Base-by-base conservation (phyloP, 352 stramenopile genomes). In the Blastocystis hominis region DNA sequence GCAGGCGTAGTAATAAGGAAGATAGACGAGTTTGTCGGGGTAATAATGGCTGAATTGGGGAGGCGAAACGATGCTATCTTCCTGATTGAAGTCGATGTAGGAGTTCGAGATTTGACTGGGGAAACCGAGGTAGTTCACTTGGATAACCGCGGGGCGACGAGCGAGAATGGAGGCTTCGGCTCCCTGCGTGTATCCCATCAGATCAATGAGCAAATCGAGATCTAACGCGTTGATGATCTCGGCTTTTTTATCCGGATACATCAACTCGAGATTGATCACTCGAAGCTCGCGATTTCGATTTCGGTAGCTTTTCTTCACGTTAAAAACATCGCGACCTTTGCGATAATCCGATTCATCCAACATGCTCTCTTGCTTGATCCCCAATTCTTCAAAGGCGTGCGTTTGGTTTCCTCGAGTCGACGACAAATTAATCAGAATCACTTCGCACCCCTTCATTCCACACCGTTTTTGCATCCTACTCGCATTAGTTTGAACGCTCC, bases 71-170 rank as follows among this genome's bases (percentile, higher is more conserved):
- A 50, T 44, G 40, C n/a, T 69, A 42, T 84, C 72, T 34, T 66
- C 47, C 2, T 66, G 53, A 46, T 84, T 84, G 72, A 69, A 84
- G 44, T 84, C 72, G 38, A 69, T 69, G 50, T 53, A 84, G 10
- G 38, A 36, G 20, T 66, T 30, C n/a, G n/a, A 40, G 44, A 68
- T 66, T 53, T 84, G 72, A 4, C n/a, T 53, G 9, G 72, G 72
- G 36, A 84, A 84, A 2, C 72, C 72, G 6, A 84, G 47, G 46
- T 84, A 84, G 36, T 84, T 84, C 72, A 50, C 72, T 44, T 84
- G 72, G 9, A 84, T 66, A 2, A 64, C 72, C 1, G 47, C 54
- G 17, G 72, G 72, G 30, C 72, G 72, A 5, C 54, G 47, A 10
- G 72, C 72, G 13, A 84, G 30, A 1, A 84, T 34, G 6, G 7